Evolutionary conservation across 768 basidiomycete genomes (phyloP).

Genomic region (Butyriboletus loyo): DNA sequence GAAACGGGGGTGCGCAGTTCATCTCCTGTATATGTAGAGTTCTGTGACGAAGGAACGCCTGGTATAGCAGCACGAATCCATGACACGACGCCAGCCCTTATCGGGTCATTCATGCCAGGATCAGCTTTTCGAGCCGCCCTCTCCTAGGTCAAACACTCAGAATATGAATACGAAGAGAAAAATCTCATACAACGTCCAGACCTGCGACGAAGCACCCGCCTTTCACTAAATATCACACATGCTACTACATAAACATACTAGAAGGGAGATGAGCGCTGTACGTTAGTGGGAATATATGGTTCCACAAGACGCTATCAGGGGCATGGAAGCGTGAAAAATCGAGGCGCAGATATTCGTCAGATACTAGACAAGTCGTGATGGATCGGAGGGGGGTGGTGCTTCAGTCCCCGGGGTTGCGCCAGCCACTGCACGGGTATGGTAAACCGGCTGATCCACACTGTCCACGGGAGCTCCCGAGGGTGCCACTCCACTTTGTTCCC

Average conservation of each 20-base stretch:
- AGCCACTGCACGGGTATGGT: not conserved
- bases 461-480: not conserved
- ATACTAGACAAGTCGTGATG: not conserved
- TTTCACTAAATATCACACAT: not conserved
- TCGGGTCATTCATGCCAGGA: not conserved
- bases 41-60: not conserved
- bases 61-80: not conserved
- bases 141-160: not conserved
- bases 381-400: not conserved
- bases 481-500: conserved; percentile 1
- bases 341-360: conserved; percentile 1
- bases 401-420: not conserved
- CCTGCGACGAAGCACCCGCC: not conserved
- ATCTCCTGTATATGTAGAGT: not conserved
- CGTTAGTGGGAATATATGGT: not conserved
- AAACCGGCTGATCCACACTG: not conserved
- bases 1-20: not conserved
- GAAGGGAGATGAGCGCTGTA: too few species aligned
- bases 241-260: not conserved
- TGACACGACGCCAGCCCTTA: not conserved
- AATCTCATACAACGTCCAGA: too few species aligned
- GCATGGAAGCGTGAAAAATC: not conserved
- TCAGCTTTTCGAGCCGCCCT: not conserved
- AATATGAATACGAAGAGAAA: not conserved
- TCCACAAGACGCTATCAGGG: not conserved